Conservation (phyloP, 2,329 filamentous ascomycete species). For the Aspergillus sp. region DNA sequence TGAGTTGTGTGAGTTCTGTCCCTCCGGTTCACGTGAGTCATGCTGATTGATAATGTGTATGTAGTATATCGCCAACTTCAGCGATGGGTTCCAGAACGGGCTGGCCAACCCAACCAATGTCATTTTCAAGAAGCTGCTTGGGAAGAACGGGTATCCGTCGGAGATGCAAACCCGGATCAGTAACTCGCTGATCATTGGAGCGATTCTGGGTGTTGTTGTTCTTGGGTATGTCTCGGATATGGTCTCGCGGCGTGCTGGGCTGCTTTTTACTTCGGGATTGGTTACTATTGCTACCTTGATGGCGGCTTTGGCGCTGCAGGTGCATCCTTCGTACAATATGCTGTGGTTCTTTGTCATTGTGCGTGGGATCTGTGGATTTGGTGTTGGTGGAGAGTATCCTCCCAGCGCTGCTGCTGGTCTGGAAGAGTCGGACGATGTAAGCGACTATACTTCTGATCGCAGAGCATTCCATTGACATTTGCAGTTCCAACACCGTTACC, state of each 20-base stretch:
- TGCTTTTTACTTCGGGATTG: slow-evolving; percentile 30
- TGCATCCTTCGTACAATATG: slow-evolving; percentile 35
- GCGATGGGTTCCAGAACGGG: slow-evolving; percentile 31
- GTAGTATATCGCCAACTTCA: slow-evolving; percentile 35
- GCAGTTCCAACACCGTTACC: slow-evolving; percentile 25
- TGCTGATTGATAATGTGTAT: neutral
- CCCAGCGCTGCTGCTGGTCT: slow-evolving; percentile 39
- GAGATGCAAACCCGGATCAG: slow-evolving; percentile 34
- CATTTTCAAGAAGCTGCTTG: slow-evolving; percentile 31
- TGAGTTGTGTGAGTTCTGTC: slow-evolving; percentile 27
- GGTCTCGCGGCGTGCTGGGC: slow-evolving; percentile 26
- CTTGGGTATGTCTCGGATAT: slow-evolving; percentile 31
- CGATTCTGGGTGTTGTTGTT: slow-evolving; percentile 29
- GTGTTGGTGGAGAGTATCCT: slow-evolving; percentile 41
- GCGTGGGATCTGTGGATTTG: slow-evolving; percentile 39
- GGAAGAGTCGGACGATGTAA: slow-evolving; percentile 35
- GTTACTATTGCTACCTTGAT: slow-evolving; percentile 33
- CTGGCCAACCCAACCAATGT: slow-evolving; percentile 35
- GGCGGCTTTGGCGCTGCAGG: slow-evolving; percentile 38
- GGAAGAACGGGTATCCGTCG: slow-evolving; percentile 21
- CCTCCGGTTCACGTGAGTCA: neutral
- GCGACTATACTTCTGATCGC: neutral
- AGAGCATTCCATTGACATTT: neutral
- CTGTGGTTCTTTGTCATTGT: slow-evolving; percentile 40
- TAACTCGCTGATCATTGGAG: slow-evolving; percentile 30